A percentile compares a stretch with the other conserved stretches of the same genome.
phyloP scores from a whole-genome alignment of 78 protist genomes.

The Isochrysis galbana region DNA sequence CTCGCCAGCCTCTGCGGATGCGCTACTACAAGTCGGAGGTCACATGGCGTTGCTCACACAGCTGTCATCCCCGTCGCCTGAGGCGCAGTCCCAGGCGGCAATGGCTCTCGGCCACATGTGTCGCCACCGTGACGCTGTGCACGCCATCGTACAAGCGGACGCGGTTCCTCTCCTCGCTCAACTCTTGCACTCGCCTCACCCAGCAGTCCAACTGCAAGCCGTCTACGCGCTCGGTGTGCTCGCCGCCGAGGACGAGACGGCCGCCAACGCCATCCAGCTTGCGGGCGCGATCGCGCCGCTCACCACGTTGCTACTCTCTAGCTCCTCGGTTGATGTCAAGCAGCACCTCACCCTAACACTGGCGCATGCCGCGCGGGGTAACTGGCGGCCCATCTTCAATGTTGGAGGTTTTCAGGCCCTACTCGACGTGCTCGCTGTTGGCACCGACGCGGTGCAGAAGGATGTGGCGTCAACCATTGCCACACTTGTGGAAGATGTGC shows the following conservation, averaged over 20 bases:
- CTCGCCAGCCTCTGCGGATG: background rate
- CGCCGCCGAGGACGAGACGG: background rate
- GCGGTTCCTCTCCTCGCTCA: background rate
- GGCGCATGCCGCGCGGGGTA: background rate
- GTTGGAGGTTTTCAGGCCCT: background rate
- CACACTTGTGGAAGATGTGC: background rate
- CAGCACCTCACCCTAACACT: background rate
- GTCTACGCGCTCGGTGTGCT: slow-evolving; percentile 15
- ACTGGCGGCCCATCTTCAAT: background rate
- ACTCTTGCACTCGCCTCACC: background rate
- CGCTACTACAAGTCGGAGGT: background rate
- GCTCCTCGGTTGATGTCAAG: background rate
- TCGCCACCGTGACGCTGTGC: background rate
- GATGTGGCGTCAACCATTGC: background rate
- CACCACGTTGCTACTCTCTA: background rate
- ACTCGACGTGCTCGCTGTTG: background rate
- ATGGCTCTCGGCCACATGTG: background rate
- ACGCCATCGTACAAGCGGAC: background rate
- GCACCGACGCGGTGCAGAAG: background rate
- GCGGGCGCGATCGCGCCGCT: background rate
- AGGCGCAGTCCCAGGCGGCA: background rate
- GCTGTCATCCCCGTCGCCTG: background rate
- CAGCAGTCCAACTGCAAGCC: background rate
- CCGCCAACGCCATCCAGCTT: background rate
- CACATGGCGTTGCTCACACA: background rate